Percentiles rank a stretch among this genome's conserved stretches.
phyloP scores from a whole-genome alignment of 1,139 yeast species.

The Groenewaldozyma sp. region DNA sequence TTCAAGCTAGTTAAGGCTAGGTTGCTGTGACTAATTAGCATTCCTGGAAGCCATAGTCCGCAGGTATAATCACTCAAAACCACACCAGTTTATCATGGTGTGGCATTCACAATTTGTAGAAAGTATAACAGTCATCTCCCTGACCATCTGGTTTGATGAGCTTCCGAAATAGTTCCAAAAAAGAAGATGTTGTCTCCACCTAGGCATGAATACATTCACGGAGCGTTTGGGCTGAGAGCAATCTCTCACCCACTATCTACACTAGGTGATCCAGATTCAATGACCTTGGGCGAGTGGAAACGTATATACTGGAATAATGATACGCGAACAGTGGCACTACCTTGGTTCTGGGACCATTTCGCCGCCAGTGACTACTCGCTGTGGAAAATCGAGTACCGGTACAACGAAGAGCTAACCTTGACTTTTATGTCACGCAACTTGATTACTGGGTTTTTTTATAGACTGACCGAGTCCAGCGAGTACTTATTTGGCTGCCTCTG shows the following conservation, averaged over 20 bases:
- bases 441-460: slow-evolving; percentile 97
- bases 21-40: too few species aligned
- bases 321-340: slow-evolving; percentile 87
- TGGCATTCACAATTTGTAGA: too few species aligned
- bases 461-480: slow-evolving; percentile 85
- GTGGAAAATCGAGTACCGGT: slow-evolving; percentile 94
- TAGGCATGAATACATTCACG: too few species aligned
- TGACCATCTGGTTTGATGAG: too few species aligned
- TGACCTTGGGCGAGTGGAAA: slow-evolving; percentile 90
- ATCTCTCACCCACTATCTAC: slow-evolving; percentile 87
- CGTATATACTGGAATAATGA: slow-evolving; percentile 95
- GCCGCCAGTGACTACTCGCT: slow-evolving; percentile 90
- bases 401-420: slow-evolving; percentile 93
- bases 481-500: slow-evolving; percentile 89
- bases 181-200: too few species aligned
- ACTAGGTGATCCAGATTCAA: slow-evolving; percentile 55
- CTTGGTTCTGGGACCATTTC: slow-evolving; percentile 98
- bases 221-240: too few species aligned
- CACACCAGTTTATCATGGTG: too few species aligned
- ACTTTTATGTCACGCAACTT: slow-evolving; percentile 98
- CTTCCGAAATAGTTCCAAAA: too few species aligned
- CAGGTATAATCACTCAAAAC: too few species aligned
- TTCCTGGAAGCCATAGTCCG: too few species aligned
- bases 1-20: too few species aligned
- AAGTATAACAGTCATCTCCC: too few species aligned